These are phyloP conservation scores for Paramecium sexaurelia DNA, from an alignment of 73 alveolate species.

Conservation along the genomic window DNA sequence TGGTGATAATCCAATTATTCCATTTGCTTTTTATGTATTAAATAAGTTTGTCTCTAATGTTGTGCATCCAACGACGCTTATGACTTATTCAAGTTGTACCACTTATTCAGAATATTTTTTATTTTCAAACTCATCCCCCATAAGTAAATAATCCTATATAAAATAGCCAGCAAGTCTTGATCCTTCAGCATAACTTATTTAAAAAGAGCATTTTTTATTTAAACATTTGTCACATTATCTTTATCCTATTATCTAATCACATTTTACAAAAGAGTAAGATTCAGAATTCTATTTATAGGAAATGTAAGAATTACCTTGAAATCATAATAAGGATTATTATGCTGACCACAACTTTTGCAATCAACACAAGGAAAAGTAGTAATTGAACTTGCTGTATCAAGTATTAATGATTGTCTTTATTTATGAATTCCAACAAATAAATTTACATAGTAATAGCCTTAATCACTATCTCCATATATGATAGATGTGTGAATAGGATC, in stretches of 20 bases:
- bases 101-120: not conserved
- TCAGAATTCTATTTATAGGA: constrained; percentile 12
- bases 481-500: not conserved
- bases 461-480: not conserved
- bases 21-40: constrained; percentile 91
- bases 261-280: constrained; percentile 57
- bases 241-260: constrained; percentile 65
- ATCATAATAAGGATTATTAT: constrained; percentile 73
- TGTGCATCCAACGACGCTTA: constrained; percentile 90
- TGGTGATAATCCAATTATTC: constrained; percentile 93
- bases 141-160: constrained; percentile 74
- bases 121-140: constrained; percentile 76
- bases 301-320: constrained; percentile 4
- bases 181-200: constrained; percentile 89
- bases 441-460: constrained; percentile 48
- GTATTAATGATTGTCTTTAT: constrained; percentile 70
- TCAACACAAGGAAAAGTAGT: constrained; percentile 91
- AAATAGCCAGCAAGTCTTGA: constrained; percentile 83
- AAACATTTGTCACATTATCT: constrained; percentile 67
- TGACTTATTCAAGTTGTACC: constrained; percentile 63
- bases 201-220: constrained; percentile 78
- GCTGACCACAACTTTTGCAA: constrained; percentile 93
- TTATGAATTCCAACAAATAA: not conserved
- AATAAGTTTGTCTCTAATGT: constrained; percentile 86
- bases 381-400: constrained; percentile 94